Evolutionary conservation across 352 stramenopile species (phyloP), one percentile per base, ranked within the genome.

Genomic region (Phytophthora fragariaefolia): DNA sequence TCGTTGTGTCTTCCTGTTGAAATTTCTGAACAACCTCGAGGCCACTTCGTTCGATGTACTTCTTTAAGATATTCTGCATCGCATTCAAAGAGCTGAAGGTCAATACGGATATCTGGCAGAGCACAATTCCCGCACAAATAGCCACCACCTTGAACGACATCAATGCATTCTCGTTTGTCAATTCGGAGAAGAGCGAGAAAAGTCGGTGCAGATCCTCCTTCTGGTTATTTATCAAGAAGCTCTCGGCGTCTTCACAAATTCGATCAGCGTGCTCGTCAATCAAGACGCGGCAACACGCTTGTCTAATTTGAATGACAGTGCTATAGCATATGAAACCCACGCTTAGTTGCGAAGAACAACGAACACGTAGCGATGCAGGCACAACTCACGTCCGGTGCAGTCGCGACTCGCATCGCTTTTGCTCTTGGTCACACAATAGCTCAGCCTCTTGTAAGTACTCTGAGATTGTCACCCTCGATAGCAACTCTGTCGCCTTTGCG

Each of bases 21-120:
- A 96, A 93, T 51, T 90, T 89, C 48, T 82, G 76, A 0, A 93
- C 88, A 6, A 96, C 83, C 49, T 91, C 85, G 0, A 94, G 68
- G 12, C 88, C 88, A 50, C 81, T 91, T 51, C 78, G 61, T 60
- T 96, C 88, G 32, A 96, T 93, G 49, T 91, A 95, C 48, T 88
- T 93, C 65, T 93, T 94, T 32, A 96, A 62, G 42, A 94, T 96
- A 58, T 91, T 93, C 86, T 96, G 50, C n/a, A 27, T n/a, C 63
- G 45, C 18, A 36, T 20, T 12, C n/a, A 71, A 54, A 3, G 53
- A 66, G 40, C 10, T 47, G 13, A 30, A 5, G 10, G 28, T 73
- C 20, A 73, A 53, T 50, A 62, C n/a, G 53, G 28, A 10, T 2
- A 58, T 15, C 22, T 43, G 26, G 26, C n/a, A 48, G 4, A 18